A percentile compares a stretch with the other conserved stretches of the same genome.
phyloP scores from a whole-genome alignment of 306 rosid genomes.

The Rosa persica region DNA sequence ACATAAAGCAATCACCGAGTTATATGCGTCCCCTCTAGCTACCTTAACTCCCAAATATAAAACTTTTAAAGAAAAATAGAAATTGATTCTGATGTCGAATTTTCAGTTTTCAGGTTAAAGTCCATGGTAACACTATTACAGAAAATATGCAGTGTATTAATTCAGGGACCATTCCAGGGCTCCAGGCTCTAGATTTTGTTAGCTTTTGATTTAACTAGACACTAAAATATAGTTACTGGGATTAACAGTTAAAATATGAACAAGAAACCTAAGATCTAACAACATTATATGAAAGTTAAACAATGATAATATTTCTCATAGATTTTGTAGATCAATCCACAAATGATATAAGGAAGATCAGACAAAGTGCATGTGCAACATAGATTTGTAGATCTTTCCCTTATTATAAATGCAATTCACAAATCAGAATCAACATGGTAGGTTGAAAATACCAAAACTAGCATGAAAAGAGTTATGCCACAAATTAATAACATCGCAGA shows the following conservation, averaged over 20 bases:
- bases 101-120: neutral
- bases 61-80: neutral
- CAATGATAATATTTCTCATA: neutral
- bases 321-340: neutral
- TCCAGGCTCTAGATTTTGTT: neutral
- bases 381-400: neutral
- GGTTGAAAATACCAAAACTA: neutral
- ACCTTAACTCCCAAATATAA: neutral
- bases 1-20: neutral
- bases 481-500: neutral
- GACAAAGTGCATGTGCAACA: neutral
- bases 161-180: neutral
- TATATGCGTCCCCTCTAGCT: neutral
- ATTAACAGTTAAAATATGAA: neutral
- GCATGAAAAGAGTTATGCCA: neutral
- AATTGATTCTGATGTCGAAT: neutral
- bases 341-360: neutral
- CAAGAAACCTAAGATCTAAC: neutral
- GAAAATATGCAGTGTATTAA: neutral
- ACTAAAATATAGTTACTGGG: neutral
- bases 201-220: neutral
- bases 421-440: neutral
- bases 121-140: neutral
- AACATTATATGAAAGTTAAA: neutral
- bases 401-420: neutral